Base-by-base conservation (phyloP, 1,139 yeast species). In the Taiozyma sp. region DNA sequence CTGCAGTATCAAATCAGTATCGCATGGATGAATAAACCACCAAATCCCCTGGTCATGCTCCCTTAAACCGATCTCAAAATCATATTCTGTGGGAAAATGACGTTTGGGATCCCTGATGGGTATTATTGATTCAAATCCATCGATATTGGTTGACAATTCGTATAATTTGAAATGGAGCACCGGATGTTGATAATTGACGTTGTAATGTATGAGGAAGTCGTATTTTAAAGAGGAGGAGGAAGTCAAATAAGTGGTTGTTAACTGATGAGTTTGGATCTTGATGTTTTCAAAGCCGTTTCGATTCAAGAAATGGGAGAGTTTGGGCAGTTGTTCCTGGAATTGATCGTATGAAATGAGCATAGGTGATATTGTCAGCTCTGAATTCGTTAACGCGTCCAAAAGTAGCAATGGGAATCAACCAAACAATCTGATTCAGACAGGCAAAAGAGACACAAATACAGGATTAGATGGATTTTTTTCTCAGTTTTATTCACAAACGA, bases 11-110 rank as follows among this genome's bases (percentile, higher is more conserved):
- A 55, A 54, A 3, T 39, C 41, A 1, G 61, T 55, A 45, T 64
- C 66, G 49, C 70, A 67, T 1, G 70, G 70, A 46, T 67, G 70
- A 2, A 66, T 47, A 34, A 58, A 59, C 53, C 59, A 62, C 55
- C 57, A 64, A 5, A 50, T 39, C 9, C 48, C 47, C 27, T 38
- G 14, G 2, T 30, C 23, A 4, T 32, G n/a, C 4, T 47, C 51
- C 2, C 29, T 38, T 38, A 38, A 19, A 7, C 41, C 41, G 14
- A 38, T 16, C 10, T 38, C 41, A 38, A 19, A 38, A 4, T 38
- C 14, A 38, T 38, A 38, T 9, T 38, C 41, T 12, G 41, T 4
- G 14, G 23, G 9, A 19, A 38, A n/a, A 7, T 14, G 36, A 14
- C 4, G 19, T 19, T 38, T 16, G 7, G 24, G 41, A 14, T 38